Evolutionary conservation across 1,284 basidiomycete species (phyloP), one percentile per base, ranked within the genome.

Genomic region (Moesziomyces antarcticus): DNA sequence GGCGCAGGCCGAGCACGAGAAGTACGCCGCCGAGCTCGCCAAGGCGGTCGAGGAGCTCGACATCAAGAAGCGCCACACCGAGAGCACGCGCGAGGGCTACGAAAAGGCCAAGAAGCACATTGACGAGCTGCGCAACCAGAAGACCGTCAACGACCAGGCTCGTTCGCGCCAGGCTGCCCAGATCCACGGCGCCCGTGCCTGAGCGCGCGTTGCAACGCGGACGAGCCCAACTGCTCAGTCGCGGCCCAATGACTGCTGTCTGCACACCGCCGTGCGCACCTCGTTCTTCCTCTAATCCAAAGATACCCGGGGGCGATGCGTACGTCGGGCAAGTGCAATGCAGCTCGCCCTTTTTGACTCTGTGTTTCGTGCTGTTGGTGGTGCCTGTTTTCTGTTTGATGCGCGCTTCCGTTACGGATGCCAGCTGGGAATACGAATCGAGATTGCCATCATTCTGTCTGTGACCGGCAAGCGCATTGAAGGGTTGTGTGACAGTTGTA

Each of bases 51-150:
- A 80, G 56, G 75, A 80, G 21, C 61, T 79, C n/a, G 75, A 80
- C 41, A 79, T 80, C 66, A 80, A 80, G 72, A 79, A 79, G 74
- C 47, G 54, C 44, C 78, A 80, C 71, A 79, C 75, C 30, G 52
- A 62, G 52, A 59, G 56, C 25, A 80, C 77, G 20, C 40, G 54
- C 10, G 55, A 60, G 14, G 60, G 64, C 18, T 79, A 73, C 63
- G 78, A 80, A 45, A 65, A 55, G 21, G 47, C 67, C 63, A 80
- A 80, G 69, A 50, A 40, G 52, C 54, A 65, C 33, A 75, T 80
- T 48, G 77, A 80, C 35, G 62, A 69, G 21, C 55, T 75, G n/a
- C 68, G 78, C 35, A 52, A 49, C 63, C 63, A 62, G 56, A 80
- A 79, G 75, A 67, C 64, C 3, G 56, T 60, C 45, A 75, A 79